Evolutionary conservation across 352 stramenopile species (phyloP), one percentile per base, ranked within the genome.

Genomic region (Phytophthora podocarpi): DNA sequence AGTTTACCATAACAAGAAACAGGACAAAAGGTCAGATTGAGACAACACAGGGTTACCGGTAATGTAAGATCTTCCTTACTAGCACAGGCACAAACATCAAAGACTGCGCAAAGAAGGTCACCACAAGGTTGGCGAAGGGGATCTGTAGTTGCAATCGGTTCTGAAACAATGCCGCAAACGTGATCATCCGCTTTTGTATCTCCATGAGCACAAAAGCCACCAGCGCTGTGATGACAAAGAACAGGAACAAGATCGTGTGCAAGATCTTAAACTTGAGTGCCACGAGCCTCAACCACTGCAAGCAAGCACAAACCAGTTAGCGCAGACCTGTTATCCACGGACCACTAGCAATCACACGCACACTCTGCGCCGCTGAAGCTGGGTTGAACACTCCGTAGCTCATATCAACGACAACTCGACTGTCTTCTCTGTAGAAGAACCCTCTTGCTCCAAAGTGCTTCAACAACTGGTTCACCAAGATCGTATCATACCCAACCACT

Each of bases 61-160:
- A 26, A 61, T 5, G 42, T 9, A 42, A 9, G 30, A 23, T 9
- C 3, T 18, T 18, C 59, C 64, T 31, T 68, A 91, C 85, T 84
- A 98, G 91, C 13, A 98, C 87, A 9, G 96, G 95, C 11, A 98
- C 87, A 66, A 98, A 96, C 32, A 98, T 87, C 13, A 98, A 56
- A 55, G 88, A 98, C 53, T 98, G 89, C 3, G 93, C 78, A 21
- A 98, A 86, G 74, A 98, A 95, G 2, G 78, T 83, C 9, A 96
- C 58, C 20, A 98, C 77, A 8, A 98, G 68, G 39, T 82, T 80
- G n/a, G 61, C 65, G 26, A 93, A 81, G 1, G 84, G 84, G 34
- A 95, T 67, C 12, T 90, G 72, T 11, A 89, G 47, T n/a, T 83
- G 72, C 5, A 93, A 77, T 28, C 87, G 82, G 41, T 89, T 80